These are phyloP conservation scores for Stygiomarasmius scandens DNA, from an alignment of 1,284 basidiomycete species.

Conservation along the genomic window DNA sequence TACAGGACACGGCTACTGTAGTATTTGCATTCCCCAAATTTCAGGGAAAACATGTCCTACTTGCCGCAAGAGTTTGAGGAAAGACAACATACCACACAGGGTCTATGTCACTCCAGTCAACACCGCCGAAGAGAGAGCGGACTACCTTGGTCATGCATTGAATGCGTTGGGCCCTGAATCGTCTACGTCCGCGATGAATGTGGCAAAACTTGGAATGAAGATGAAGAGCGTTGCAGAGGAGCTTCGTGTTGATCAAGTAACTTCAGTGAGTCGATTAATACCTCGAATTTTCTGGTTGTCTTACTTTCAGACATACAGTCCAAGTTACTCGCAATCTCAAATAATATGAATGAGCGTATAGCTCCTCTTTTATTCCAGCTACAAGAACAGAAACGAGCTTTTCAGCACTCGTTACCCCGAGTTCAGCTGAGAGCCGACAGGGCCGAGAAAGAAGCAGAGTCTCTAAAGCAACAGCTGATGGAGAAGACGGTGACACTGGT, in stretches of 20 bases:
- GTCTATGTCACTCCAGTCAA: slow-evolving; percentile 9
- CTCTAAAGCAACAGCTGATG: slow-evolving; percentile 2
- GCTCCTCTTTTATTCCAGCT: slow-evolving; percentile 1
- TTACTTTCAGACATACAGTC: background rate
- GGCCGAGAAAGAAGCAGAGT: background rate
- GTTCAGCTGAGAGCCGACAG: background rate
- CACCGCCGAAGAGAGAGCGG: background rate
- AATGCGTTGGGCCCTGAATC: slow-evolving; percentile 2
- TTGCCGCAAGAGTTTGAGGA: slow-evolving; percentile 10
- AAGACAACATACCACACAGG: slow-evolving; percentile 3
- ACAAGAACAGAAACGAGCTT: slow-evolving; percentile 10
- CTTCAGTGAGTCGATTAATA: slow-evolving; percentile 1
- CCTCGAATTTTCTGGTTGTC: background rate
- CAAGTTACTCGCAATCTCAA: slow-evolving; percentile 8
- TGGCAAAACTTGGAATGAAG: background rate
- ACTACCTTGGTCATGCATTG: background rate
- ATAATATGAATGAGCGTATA: slow-evolving; percentile 10
- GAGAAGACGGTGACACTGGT: background rate
- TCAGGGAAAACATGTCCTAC: slow-evolving; percentile 4
- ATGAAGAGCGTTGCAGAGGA: background rate
- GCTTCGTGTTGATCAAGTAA: background rate
- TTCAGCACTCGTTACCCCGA: too few relatives aligned
- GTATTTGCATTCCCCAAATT: slow-evolving; percentile 2
- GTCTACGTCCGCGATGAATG: background rate
- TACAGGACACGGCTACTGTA: slow-evolving; percentile 15